A percentile compares a stretch with the other conserved stretches of the same genome.
Conservation (phyloP, 257 asterid species). For the Jasminum sambac region DNA sequence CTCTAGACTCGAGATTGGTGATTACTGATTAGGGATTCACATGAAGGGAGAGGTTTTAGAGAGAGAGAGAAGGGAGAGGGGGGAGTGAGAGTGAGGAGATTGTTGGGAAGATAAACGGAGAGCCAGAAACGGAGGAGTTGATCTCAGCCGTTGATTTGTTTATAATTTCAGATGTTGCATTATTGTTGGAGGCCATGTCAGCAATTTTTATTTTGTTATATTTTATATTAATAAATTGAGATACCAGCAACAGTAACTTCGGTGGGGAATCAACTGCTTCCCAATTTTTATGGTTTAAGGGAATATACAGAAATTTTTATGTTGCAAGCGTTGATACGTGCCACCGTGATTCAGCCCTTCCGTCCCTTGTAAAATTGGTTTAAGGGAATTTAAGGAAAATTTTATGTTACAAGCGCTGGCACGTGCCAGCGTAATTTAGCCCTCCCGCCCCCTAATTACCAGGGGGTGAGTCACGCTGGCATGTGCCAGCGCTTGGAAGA, state of each 20-base stretch:
- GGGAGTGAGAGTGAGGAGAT: slow-evolving; percentile 32
- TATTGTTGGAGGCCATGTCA: slow-evolving; percentile 48
- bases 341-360: too few species aligned
- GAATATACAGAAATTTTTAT: too few species aligned
- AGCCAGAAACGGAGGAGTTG: slow-evolving; percentile 54
- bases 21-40: background rate
- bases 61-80: slow-evolving; percentile 12
- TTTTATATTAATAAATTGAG: background rate
- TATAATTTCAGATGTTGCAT: slow-evolving; percentile 35
- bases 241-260: slow-evolving; percentile 16
- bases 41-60: background rate
- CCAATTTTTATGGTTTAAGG: background rate
- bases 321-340: too few species aligned
- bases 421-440: too few species aligned
- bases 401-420: too few species aligned
- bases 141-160: slow-evolving; percentile 54
- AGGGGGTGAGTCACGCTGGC: too few species aligned
- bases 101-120: slow-evolving; percentile 53
- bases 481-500: too few species aligned
- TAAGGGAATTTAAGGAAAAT: too few species aligned
- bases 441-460: too few species aligned
- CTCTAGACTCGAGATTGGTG: background rate
- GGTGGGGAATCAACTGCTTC: slow-evolving; percentile 28
- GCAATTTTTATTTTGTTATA: slow-evolving; percentile 23
- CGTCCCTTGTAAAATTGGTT: too few species aligned